Base-by-base conservation (phyloP, 805 yeast species). In the Metschnikowia drakensbergensis region DNA sequence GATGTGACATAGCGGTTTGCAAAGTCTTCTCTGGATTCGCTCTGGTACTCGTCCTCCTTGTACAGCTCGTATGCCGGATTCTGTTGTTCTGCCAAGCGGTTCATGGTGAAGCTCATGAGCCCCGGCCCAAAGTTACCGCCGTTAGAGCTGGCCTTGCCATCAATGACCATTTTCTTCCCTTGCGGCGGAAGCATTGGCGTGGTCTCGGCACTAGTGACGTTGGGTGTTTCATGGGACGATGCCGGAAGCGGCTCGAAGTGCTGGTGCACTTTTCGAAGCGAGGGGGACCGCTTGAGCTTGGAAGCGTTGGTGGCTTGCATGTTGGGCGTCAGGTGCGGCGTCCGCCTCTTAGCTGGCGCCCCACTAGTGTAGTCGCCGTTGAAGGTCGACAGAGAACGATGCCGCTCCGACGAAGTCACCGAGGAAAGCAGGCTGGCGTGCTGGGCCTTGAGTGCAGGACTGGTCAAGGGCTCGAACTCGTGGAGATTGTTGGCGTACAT, bases 401-500 rank as follows among this genome's bases (percentile, higher is more conserved):
- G 59, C 37, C 75, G 59, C 41, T 60, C 65, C 31, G 47, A 38
- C 25, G 29, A 50, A 10, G 17, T 8, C 17, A 35, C 28, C 13
- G 27, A 22, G 4, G 37, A 25, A 6, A 6, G 28, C 37, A 22
- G 44, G 11, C n/a, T 39, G 42, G 42, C 51, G 42, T 43, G 62
- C 63, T 48, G 75, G 45, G 80, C 86, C 51, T 73, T 78, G 49
- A 84, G 62, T 3, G 88, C 88, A 0, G 90, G 90, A 0, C 88
- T 82, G 3, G 89, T 81, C 57, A 84, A 69, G 0, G 90, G 77
- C 58, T 70, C 75, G 52, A 72, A 71, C n/a, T 65, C 53, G 11
- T 57, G 43, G 54, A 42, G 61, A 60, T 17, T 65, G 54, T 29
- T 51, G 37, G 47, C 50, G 27, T 38, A 42, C 33, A 30, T 43